phyloP scores from a whole-genome alignment of 768 basidiomycete species.

The Nevesoporus exiguus region DNA sequence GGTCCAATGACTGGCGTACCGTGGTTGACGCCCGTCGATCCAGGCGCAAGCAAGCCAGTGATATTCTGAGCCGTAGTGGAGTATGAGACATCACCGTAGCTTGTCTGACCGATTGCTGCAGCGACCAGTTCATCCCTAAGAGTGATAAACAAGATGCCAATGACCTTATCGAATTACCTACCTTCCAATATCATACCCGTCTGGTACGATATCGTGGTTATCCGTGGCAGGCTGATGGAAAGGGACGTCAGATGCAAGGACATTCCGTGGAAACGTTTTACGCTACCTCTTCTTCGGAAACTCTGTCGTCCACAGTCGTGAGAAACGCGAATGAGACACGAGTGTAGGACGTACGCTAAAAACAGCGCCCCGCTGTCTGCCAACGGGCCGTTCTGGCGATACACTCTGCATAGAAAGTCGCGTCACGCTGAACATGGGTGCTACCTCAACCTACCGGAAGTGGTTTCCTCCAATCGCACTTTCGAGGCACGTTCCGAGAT shows the following conservation, averaged over 20 bases:
- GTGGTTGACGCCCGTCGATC: conserved; percentile 49
- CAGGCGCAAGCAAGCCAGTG: conserved; percentile 51
- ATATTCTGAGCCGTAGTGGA: conserved; percentile 42
- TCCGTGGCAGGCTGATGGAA: conserved; percentile 27
- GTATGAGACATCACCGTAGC: conserved; percentile 47
- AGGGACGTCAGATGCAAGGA: background rate
- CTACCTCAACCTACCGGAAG: conserved; percentile 34
- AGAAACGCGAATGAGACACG: background rate
- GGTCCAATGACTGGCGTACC: conserved; percentile 30
- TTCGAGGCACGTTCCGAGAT: conserved; percentile 42
- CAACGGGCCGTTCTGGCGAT: conserved; percentile 51
- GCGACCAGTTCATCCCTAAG: conserved; percentile 38
- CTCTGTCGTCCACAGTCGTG: conserved; percentile 26
- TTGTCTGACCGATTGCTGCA: conserved; percentile 37
- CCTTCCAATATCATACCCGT: conserved; percentile 50
- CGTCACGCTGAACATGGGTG: background rate
- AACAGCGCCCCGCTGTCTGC: conserved; percentile 52
- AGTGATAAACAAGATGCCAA: background rate
- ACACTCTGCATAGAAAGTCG: conserved; percentile 34
- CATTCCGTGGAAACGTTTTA: background rate
- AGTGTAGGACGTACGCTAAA: conserved; percentile 36
- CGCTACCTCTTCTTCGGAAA: conserved; percentile 43
- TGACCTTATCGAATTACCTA: conserved; percentile 7
- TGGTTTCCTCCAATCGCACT: conserved; percentile 44
- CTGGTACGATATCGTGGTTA: conserved; percentile 39